A percentile compares a stretch with the other conserved stretches of the same genome.
phyloP scores from a whole-genome alignment of 2,329 filamentous ascomycete species.

The Macrophomina tecta region DNA sequence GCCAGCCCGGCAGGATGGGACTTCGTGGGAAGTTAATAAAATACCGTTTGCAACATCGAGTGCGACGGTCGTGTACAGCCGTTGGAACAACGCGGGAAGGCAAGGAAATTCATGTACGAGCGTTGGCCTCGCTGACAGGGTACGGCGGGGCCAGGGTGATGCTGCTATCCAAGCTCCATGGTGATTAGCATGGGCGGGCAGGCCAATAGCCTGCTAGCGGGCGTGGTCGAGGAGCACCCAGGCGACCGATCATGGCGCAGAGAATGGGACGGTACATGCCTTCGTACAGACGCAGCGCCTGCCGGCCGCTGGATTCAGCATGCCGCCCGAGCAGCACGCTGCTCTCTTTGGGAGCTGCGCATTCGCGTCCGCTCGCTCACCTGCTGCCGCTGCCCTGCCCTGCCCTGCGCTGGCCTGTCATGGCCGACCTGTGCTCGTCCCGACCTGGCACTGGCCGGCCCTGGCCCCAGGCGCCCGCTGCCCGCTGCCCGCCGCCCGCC shows the following conservation, averaged over 20 bases:
- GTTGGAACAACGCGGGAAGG: constrained; percentile 45
- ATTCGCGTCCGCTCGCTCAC: constrained; percentile 1
- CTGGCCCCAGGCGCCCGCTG: too few relatives aligned
- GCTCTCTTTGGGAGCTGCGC: constrained; percentile 15
- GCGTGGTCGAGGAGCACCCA: constrained; percentile 24
- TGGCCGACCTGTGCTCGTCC: background rate
- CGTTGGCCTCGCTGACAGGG: constrained; percentile 30
- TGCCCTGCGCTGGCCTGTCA: background rate
- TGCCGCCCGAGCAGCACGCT: constrained; percentile 19
- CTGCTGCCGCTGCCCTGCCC: background rate
- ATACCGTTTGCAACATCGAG: constrained; percentile 46
- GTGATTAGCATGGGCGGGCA: constrained; percentile 25
- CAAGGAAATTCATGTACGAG: constrained; percentile 43
- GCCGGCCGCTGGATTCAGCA: constrained; percentile 20
- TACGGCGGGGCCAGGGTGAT: constrained; percentile 24
- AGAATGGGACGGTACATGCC: constrained; percentile 27
- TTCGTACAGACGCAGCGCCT: constrained; percentile 16
- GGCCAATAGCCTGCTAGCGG: constrained; percentile 36
- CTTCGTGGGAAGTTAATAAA: constrained; percentile 47
- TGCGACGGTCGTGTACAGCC: constrained; percentile 41
- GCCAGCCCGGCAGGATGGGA: constrained; percentile 38
- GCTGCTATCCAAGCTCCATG: constrained; percentile 24
- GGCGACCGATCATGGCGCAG: constrained; percentile 30
- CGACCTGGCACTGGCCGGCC: too few relatives aligned
- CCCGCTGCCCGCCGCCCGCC: background rate